Evolutionary conservation across 495 filamentous ascomycete species (phyloP), one percentile per base, ranked within the genome.

Genomic region (Viridothelium virens): DNA sequence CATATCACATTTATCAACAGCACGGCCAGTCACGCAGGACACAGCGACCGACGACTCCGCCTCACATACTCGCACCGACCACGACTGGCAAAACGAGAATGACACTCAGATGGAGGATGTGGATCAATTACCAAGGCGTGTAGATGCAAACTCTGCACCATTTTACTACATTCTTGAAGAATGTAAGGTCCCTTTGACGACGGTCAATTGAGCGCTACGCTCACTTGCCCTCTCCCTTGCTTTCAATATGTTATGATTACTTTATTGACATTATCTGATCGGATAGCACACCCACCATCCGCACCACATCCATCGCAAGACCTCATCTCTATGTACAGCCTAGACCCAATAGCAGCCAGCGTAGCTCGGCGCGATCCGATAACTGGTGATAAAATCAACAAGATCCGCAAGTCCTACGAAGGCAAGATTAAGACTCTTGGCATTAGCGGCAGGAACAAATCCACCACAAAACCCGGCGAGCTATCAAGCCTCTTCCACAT

Each of bases 381-480:
- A 3, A 87, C 84, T 5, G 87, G 86, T 48, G 85, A 86, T 68
- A 91, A 90, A 75, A 87, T 87, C 70, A 90, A 90, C 71, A 85
- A 86, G 69, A 78, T 91, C 39, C 78, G 88, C 65, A 90, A 90
- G 73, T 88, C 87, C 16, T 91, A 90, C 73, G 87, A 90, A 71
- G 84, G 85, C 61, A 85, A 89, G 70, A 77, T 89, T 70, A 87
- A 87, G 70, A 77, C 77, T 7, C 69, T 89, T 31, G 81, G 80
- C 33, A 75, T 91, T 33, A 79, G 87, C 34, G 88, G 88, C 33
- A 83, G 83, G 63, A 86, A 87, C 66, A 86, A 86, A 65, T 76
- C 84, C 1, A 76, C 82, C 41, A 84, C 85, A 64, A 70, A 72
- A 66, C 25, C 67, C 64, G 73, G 69, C 39, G 68, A 73, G 67